Evolutionary conservation across 2,329 filamentous ascomycete species (phyloP).

Genomic region (Colletotrichum trifolii): DNA sequence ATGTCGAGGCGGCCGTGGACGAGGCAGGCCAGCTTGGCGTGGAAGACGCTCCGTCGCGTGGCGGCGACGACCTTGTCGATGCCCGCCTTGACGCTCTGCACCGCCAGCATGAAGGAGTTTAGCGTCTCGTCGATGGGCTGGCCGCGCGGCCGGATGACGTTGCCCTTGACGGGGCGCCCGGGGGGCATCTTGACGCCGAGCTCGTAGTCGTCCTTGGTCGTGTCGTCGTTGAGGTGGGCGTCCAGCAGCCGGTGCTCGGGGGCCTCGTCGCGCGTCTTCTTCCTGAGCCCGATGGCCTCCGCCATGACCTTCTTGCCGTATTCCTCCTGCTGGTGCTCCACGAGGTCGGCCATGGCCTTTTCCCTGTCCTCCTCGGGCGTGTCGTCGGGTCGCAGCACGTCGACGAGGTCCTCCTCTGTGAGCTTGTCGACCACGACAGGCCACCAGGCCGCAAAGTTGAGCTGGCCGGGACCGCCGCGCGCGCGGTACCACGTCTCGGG

Average conservation of each 20-base stretch:
- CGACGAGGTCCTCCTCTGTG: neutral
- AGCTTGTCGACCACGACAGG: neutral
- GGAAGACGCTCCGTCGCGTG: conserved; percentile 4
- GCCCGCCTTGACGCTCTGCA: conserved; percentile 35
- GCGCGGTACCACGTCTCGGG: conserved; percentile 1
- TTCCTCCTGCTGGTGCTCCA: neutral
- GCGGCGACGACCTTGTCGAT: conserved; percentile 14
- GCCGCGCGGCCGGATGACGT: conserved; percentile 32
- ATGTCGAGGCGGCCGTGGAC: neutral
- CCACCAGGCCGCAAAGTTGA: conserved; percentile 22
- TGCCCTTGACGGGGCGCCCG: conserved; percentile 31
- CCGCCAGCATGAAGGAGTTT: conserved; percentile 37
- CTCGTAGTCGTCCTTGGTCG: conserved; percentile 37
- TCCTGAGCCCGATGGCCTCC: neutral
- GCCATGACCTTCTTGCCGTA: neutral
- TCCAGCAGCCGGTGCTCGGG: conserved; percentile 5
- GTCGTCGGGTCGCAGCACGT: neutral
- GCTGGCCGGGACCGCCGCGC: conserved; percentile 9
- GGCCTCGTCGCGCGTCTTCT: neutral
- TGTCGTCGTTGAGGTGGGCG: conserved; percentile 3
- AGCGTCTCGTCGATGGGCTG: conserved; percentile 38
- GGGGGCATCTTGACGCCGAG: conserved; percentile 37
- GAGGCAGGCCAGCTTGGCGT: conserved; percentile 2
- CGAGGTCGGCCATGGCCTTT: too few species aligned
- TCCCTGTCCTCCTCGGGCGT: neutral